Conservation (phyloP, 2,329 filamentous ascomycete genomes). For the Bertia moriformis region DNA sequence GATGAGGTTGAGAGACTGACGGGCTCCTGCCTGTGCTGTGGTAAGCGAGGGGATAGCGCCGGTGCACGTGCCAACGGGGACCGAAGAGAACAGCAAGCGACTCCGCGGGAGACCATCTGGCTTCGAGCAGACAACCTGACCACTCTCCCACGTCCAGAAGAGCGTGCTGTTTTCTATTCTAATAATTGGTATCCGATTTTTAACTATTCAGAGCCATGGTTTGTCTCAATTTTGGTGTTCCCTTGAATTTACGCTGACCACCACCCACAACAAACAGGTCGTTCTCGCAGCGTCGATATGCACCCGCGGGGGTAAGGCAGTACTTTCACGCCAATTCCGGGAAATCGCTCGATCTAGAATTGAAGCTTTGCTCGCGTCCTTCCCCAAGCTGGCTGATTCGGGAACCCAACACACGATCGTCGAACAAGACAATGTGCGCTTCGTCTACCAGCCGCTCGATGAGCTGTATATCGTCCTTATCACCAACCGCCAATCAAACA, state of each 20-base stretch:
- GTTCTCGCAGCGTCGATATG: slow-evolving; percentile 98
- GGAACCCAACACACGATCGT: slow-evolving; percentile 96
- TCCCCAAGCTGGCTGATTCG: slow-evolving; percentile 91
- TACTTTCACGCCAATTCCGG: slow-evolving; percentile 92
- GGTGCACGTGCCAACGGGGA: background rate
- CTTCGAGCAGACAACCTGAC: background rate
- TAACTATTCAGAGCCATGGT: too few species aligned
- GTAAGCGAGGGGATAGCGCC: background rate
- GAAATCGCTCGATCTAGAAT: slow-evolving; percentile 95
- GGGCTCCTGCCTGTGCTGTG: background rate
- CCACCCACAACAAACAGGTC: slow-evolving; percentile 43
- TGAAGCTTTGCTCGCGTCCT: slow-evolving; percentile 88
- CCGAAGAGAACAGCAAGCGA: slow-evolving; percentile 1
- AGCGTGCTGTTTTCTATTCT: background rate
- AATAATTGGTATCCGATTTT: background rate
- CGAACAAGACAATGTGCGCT: slow-evolving; percentile 98
- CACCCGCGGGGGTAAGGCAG: slow-evolving; percentile 93
- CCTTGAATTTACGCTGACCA: slow-evolving; percentile 1
- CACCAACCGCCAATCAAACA: slow-evolving; percentile 98
- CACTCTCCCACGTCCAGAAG: background rate
- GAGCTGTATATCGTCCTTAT: slow-evolving; percentile 99
- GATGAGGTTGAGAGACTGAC: background rate
- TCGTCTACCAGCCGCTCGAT: slow-evolving; percentile 96
- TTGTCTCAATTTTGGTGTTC: too few species aligned
- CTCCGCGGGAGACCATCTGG: too few species aligned